These are phyloP conservation scores for Chlamydomonas eustigma DNA, from an alignment of 139 green algal species.

Conservation along the genomic window DNA sequence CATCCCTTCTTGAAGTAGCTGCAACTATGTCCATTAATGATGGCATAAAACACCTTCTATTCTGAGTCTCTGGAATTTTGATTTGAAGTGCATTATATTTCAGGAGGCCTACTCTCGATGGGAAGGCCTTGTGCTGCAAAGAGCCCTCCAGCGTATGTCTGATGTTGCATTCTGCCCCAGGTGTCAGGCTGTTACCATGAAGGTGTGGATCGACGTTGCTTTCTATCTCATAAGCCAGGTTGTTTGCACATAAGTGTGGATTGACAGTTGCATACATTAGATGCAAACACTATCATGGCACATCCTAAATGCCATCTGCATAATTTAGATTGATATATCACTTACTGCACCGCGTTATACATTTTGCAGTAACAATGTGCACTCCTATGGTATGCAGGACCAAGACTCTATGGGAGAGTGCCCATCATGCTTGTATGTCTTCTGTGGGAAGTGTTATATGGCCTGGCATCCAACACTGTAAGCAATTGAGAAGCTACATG, in stretches of 20 bases:
- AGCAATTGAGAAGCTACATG: no score
- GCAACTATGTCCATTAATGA: no score
- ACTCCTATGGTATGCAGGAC: not conserved
- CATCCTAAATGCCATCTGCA: no score
- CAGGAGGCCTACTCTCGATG: not conserved
- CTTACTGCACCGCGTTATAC: no score
- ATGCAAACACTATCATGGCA: no score
- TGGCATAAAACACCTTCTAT: not conserved
- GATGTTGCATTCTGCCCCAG: not conserved
- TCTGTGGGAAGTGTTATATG: not conserved
- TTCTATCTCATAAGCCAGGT: no score
- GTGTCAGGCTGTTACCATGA: not conserved
- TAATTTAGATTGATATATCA: no score
- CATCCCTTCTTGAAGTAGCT: constrained; percentile 1
- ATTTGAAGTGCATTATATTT: not conserved
- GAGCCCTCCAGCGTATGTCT: not conserved
- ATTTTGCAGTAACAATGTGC: no score
- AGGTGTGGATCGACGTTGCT: no score
- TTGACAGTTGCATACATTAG: no score
- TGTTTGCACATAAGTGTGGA: no score
- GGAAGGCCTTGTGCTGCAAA: not conserved
- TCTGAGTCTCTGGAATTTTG: not conserved
- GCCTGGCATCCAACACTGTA: not conserved
- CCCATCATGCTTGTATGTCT: not conserved
- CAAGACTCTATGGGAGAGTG: not conserved